phyloP scores from a whole-genome alignment of 345 rosid genomes.

The Gossypium arboreum region DNA sequence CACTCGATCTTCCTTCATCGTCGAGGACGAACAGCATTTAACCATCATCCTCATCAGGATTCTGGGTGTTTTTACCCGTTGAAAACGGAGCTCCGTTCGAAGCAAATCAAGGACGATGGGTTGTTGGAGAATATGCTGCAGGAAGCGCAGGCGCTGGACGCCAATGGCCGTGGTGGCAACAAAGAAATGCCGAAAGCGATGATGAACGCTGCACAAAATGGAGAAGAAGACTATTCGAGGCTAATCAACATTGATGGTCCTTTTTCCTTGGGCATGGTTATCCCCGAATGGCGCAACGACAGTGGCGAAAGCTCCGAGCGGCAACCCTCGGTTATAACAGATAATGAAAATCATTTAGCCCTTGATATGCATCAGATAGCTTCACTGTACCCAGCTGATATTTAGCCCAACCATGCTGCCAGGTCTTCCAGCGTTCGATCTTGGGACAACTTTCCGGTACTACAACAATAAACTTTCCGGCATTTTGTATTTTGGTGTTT shows the following conservation, averaged over 20 bases:
- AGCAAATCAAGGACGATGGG: conserved; percentile 36
- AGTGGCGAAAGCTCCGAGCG: conserved; percentile 53
- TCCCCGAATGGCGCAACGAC: conserved; percentile 44
- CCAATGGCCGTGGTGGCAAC: background rate
- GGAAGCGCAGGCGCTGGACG: conserved; percentile 39
- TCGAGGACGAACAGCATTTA: conserved; percentile 8
- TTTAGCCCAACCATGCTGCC: conserved; percentile 22
- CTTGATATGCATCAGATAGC: conserved; percentile 59
- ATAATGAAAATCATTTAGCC: conserved; percentile 39
- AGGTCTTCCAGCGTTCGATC: conserved; percentile 3
- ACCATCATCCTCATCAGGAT: conserved; percentile 23
- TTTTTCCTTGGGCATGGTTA: conserved; percentile 16
- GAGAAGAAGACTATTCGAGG: conserved; percentile 36
- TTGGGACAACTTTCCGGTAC: conserved; percentile 43
- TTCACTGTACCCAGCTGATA: conserved; percentile 40
- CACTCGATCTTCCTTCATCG: conserved; percentile 13
- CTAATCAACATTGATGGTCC: conserved; percentile 11
- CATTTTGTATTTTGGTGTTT: too few species aligned
- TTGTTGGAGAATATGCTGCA: conserved; percentile 54
- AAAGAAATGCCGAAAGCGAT: conserved; percentile 34
- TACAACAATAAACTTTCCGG: too few species aligned
- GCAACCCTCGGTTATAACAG: conserved; percentile 50
- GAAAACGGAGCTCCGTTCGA: conserved; percentile 70
- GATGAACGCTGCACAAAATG: conserved; percentile 30
- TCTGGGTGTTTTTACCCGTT: conserved; percentile 25